These are phyloP conservation scores for Ramularia collo-cygni DNA, from an alignment of 2,329 filamentous ascomycete genomes.

Conservation along the genomic window DNA sequence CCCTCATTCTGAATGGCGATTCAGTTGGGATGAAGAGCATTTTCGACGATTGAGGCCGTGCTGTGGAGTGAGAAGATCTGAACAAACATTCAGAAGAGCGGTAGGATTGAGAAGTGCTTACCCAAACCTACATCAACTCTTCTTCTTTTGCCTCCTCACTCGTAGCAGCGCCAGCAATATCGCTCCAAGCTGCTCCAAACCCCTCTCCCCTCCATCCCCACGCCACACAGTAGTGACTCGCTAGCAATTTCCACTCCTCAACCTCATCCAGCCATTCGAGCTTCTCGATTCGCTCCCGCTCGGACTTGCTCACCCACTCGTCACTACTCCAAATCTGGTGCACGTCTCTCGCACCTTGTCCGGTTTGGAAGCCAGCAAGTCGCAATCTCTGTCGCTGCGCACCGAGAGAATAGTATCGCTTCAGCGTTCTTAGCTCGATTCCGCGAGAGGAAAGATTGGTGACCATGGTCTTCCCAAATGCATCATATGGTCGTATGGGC, in stretches of 20 bases:
- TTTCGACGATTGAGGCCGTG: too few relatives aligned
- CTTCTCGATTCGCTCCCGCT: slow-evolving; percentile 71
- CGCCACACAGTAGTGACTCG: slow-evolving; percentile 79
- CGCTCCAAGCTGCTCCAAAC: slow-evolving; percentile 20
- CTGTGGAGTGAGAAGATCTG: too few relatives aligned
- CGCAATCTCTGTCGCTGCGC: slow-evolving; percentile 63
- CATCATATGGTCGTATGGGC: slow-evolving; percentile 72
- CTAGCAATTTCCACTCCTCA: slow-evolving; percentile 85
- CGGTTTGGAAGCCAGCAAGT: slow-evolving; percentile 57
- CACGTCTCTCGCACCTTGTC: slow-evolving; percentile 53
- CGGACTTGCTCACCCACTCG: slow-evolving; percentile 60
- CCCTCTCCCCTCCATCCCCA: slow-evolving; percentile 67
- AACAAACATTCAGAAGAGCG: too few relatives aligned
- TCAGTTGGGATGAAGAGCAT: too few relatives aligned
- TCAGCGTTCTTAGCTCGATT: slow-evolving; percentile 77
- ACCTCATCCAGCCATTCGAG: slow-evolving; percentile 90
- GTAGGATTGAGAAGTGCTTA: neutral
- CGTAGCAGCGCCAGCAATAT: slow-evolving; percentile 17
- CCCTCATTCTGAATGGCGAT: too few relatives aligned
- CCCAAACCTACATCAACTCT: slow-evolving; percentile 6
- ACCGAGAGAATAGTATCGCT: slow-evolving; percentile 59
- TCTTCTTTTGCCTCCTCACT: slow-evolving; percentile 15
- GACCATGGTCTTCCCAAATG: slow-evolving; percentile 89
- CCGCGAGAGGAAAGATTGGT: slow-evolving; percentile 75
- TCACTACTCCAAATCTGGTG: slow-evolving; percentile 61